phyloP scores from a whole-genome alignment of 2,329 filamentous ascomycete species.

The Colletotrichum sp. region DNA sequence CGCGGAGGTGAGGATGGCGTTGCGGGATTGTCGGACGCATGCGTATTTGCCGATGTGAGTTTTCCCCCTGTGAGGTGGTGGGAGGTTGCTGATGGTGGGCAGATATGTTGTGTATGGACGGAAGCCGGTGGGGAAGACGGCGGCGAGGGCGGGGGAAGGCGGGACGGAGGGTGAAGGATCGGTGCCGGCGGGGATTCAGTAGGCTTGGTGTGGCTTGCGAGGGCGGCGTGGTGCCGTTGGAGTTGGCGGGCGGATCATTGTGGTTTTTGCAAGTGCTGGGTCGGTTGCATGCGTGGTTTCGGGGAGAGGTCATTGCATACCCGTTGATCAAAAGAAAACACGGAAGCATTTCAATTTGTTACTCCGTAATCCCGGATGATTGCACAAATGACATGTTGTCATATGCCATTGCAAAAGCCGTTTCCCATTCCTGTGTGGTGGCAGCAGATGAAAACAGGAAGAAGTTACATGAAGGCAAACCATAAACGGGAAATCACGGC shows the following conservation, averaged over 20 bases:
- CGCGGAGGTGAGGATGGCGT: constrained; percentile 26
- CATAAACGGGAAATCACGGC: neutral
- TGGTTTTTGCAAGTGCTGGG: neutral
- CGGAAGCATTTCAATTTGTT: neutral
- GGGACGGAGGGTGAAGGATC: neutral
- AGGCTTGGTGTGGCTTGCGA: neutral
- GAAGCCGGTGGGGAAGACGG: neutral
- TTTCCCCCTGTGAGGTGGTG: neutral
- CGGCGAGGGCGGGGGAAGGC: neutral
- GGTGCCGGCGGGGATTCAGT: neutral
- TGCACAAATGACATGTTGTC: rapidly evolving
- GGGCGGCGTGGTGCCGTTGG: neutral
- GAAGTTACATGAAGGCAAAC: neutral
- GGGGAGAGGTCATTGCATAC: neutral
- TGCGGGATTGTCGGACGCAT: constrained; percentile 29
- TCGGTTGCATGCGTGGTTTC: neutral
- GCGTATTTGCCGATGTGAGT: constrained; percentile 26
- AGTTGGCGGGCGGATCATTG: neutral
- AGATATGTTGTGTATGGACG: constrained; percentile 17
- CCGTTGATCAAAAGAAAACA: neutral
- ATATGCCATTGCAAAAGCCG: neutral
- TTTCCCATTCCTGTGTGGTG: neutral
- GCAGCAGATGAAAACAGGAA: neutral
- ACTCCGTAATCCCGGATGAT: neutral
- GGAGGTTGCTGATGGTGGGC: neutral